Base-by-base conservation (phyloP, 192 early-diverging fungal genomes). In the Piromyces sp. region DNA sequence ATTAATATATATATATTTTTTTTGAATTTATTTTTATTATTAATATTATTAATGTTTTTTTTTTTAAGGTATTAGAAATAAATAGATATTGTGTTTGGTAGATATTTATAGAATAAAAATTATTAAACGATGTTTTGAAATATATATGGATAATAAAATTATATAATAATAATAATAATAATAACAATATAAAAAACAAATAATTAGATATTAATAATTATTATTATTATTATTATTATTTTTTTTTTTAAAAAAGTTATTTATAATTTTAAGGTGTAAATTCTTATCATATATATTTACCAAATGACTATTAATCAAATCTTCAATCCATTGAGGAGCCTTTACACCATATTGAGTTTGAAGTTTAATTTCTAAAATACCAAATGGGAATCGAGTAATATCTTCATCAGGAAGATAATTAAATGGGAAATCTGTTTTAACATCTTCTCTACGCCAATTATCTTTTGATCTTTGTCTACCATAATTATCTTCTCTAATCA, bases 291-390 rank as follows among this genome's bases (percentile, higher is more conserved):
- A 30, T 29, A 14, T 13, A 87, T 84, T 28, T 29, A 89, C 91
- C 84, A 98, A 86, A 84, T 96, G 94, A 79, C 92, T 93, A 82
- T 94, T 92, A 84, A 96, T 91, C 79, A 99, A 89, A 81, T 97
- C 95, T 29, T 91, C 87, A 29, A 97, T 96, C 98, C 98, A 99
- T 83, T 94, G 88, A 11, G 98, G 96, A 3, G 95, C 95, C 81
- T 95, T 92, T 36, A 93, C 93, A 28, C 96, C 97, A 30, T 92
- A 90, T 68, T 96, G 93, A 6, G 95, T 97, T 86, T 99, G 96
- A 78, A 98, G 89, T 88, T 99, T 99, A 85, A 99, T 95, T 84
- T 99, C 98, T 26, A 99, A 87, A 11, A 99, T 88, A 78, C 96
- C 96, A 84, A 96, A 98, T 33, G 97, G 97, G 89, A 99, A 99